phyloP scores from a whole-genome alignment of 192 early-diverging fungal genomes.

The Coemansia sp. region DNA sequence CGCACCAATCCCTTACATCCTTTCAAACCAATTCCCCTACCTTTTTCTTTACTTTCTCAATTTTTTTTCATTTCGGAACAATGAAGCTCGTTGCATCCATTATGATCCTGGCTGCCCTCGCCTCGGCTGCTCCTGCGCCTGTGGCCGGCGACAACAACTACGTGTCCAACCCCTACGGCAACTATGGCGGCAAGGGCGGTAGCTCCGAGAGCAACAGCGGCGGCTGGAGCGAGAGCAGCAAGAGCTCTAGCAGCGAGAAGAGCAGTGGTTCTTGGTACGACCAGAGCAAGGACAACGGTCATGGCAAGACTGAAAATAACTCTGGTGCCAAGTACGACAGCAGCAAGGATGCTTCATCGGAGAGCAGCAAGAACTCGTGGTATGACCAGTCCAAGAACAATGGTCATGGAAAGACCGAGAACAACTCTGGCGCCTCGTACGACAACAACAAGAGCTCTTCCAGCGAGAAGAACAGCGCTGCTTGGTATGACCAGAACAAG shows the following conservation, averaged over 20 bases:
- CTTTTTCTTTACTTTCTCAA: background rate
- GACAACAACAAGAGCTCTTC: background rate
- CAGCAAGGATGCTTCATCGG: background rate
- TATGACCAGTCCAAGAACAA: constrained; percentile 6
- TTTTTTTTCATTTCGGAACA: constrained; percentile 3
- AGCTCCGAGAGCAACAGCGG: constrained; percentile 5
- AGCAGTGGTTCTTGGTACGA: constrained; percentile 7
- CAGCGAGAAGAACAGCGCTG: background rate
- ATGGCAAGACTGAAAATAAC: constrained; percentile 1
- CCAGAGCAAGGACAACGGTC: background rate
- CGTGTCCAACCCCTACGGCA: constrained; percentile 8
- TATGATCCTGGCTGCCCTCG: constrained; percentile 24
- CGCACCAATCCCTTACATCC: background rate
- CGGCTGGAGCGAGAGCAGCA: constrained; percentile 3
- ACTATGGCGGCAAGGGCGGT: background rate
- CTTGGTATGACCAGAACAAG: background rate
- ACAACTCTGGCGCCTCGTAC: constrained; percentile 2
- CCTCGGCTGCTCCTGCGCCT: constrained; percentile 15
- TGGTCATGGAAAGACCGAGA: constrained; percentile 3
- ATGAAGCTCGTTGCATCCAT: constrained; percentile 38
- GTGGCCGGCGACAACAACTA: constrained; percentile 9
- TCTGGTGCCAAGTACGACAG: constrained; percentile 4
- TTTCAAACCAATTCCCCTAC: background rate
- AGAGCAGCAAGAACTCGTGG: constrained; percentile 1
- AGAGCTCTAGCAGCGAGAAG: background rate